A percentile compares a stretch with the other conserved stretches of the same genome.
Evolutionary conservation across 306 rosid genomes (phyloP).

Genomic region (Fagus sylvatica): DNA sequence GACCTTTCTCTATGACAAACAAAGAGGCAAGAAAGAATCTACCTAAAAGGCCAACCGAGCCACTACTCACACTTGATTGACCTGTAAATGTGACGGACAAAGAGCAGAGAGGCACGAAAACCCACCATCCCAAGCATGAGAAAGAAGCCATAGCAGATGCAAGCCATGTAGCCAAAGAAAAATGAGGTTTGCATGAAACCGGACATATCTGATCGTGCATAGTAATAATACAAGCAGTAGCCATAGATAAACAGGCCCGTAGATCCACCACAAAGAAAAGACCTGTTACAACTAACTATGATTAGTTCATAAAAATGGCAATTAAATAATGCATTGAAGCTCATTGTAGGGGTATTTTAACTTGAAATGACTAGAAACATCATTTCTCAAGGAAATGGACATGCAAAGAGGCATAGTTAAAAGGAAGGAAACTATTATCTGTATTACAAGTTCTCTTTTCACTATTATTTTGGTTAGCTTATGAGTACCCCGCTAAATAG

Average conservation of each 20-base stretch:
- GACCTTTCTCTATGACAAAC: constrained; percentile 37
- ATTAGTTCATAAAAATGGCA: constrained; percentile 12
- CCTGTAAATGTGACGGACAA: constrained; percentile 93
- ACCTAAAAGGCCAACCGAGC: constrained; percentile 28
- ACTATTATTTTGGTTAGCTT: no score
- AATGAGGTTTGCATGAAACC: constrained; percentile 97
- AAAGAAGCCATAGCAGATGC: constrained; percentile 98
- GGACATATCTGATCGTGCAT: constrained; percentile 92
- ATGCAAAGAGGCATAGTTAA: not conserved
- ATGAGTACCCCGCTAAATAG: no score
- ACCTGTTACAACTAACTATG: constrained; percentile 46
- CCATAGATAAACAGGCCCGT: constrained; percentile 97
- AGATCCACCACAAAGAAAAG: constrained; percentile 95
- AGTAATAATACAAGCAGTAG: constrained; percentile 92
- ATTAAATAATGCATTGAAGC: not conserved
- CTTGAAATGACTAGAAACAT: not conserved
- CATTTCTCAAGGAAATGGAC: not conserved
- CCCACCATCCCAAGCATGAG: constrained; percentile 96
- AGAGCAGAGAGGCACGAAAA: constrained; percentile 85
- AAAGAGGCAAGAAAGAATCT: constrained; percentile 28
- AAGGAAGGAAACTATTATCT: not conserved
- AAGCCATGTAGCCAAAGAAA: constrained; percentile 98
- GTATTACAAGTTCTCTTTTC: not conserved
- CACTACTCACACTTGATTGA: constrained; percentile 95
- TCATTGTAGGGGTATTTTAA: not conserved